phyloP scores from a whole-genome alignment of 768 basidiomycete genomes.

The Pleurotus djamor region DNA sequence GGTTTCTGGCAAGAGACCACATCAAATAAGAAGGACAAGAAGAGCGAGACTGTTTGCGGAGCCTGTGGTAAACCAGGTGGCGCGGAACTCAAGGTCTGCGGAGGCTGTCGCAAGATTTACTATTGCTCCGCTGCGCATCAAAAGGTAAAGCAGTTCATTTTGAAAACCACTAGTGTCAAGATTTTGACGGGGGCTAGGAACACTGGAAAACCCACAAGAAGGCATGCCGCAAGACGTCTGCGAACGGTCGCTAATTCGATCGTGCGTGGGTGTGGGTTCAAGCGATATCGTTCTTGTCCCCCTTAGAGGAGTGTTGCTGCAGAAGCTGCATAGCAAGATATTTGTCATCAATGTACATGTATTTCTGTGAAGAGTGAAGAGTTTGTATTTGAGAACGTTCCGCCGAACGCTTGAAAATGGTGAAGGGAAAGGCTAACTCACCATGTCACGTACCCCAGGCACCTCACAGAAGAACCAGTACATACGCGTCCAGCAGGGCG shows the following conservation, averaged over 20 bases:
- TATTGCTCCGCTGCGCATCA: conserved; percentile 19
- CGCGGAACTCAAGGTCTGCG: conserved; percentile 19
- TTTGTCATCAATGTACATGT: too few species aligned
- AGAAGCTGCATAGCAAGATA: too few species aligned
- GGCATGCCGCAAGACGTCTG: conserved; percentile 16
- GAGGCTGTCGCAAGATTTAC: conserved; percentile 22
- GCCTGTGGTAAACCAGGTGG: conserved; percentile 26
- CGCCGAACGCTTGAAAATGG: too few species aligned
- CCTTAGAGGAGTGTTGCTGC: too few species aligned
- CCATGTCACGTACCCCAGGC: too few species aligned
- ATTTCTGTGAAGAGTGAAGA: too few species aligned
- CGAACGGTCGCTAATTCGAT: conserved; percentile 3
- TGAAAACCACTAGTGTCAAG: background rate
- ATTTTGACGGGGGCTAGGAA: conserved; percentile 8
- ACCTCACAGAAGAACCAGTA: too few species aligned
- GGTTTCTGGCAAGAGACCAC: conserved; percentile 23
- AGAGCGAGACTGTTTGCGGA: conserved; percentile 20
- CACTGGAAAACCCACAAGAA: conserved; percentile 25
- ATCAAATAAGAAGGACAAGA: conserved; percentile 19
- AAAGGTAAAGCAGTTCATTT: conserved; percentile 10
- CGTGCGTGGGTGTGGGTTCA: too few species aligned
- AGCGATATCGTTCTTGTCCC: too few species aligned
- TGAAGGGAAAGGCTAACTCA: too few species aligned
- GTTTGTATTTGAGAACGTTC: too few species aligned
- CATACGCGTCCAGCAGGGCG: too few species aligned